Evolutionary conservation across 192 early-diverging fungal genomes (phyloP).

Genomic region (Linderina pennispora): DNA sequence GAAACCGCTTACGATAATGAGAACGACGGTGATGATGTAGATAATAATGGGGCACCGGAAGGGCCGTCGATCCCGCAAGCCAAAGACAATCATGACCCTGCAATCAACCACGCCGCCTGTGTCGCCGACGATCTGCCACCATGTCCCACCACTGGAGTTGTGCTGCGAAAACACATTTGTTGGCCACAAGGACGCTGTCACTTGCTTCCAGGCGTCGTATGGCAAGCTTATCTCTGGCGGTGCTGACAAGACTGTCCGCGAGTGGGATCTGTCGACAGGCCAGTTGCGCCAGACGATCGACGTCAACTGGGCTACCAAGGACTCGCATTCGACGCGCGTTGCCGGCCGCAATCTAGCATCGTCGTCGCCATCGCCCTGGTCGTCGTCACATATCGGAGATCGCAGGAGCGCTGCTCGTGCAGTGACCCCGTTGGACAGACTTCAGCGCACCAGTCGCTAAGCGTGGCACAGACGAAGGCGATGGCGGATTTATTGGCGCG

Average conservation of each 20-base stretch:
- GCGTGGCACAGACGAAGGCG: conserved; percentile 27
- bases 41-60: too few relatives aligned
- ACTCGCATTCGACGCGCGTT: not conserved
- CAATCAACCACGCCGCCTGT: conserved; percentile 49
- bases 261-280: conserved; percentile 71
- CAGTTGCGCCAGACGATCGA: conserved; percentile 60
- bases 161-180: conserved; percentile 36
- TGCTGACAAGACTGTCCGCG: conserved; percentile 67
- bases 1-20: not conserved
- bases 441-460: too few relatives aligned
- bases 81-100: conserved; percentile 42
- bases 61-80: too few relatives aligned
- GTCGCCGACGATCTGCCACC: conserved; percentile 34
- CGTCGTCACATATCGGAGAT: not conserved
- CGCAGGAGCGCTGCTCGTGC: too few relatives aligned
- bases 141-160: conserved; percentile 14
- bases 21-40: not conserved
- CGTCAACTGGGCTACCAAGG: conserved; percentile 57
- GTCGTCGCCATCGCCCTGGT: not conserved
- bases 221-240: conserved; percentile 55
- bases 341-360: not conserved
- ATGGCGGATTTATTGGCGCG: conserved; percentile 58
- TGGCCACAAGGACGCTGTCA: conserved; percentile 29
- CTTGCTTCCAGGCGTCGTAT: conserved; percentile 35
- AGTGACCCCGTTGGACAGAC: too few relatives aligned